Conservation (phyloP, 106 monocot genomes). For the Cymbidium sinense region DNA sequence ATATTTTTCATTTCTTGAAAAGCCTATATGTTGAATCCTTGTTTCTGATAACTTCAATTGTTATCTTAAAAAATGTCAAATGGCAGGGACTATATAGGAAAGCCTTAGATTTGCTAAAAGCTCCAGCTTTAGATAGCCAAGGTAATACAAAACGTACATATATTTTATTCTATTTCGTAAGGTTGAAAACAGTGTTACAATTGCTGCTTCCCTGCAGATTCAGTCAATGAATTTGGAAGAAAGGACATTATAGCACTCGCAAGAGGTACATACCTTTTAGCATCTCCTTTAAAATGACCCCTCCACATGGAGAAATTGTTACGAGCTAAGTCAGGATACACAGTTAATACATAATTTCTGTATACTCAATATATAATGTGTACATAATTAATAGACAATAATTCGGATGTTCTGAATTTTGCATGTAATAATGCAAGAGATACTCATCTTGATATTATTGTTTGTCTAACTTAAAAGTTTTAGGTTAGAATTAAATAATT, state of each 20-base stretch:
- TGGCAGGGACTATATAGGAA: slow-evolving; percentile 71
- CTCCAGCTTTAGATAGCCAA: slow-evolving; percentile 56
- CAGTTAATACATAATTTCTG: too few relatives aligned
- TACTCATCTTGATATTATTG: too few relatives aligned
- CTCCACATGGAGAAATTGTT: too few relatives aligned
- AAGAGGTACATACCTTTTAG: slow-evolving; percentile 53
- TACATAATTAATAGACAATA: too few relatives aligned
- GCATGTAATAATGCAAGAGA: background rate
- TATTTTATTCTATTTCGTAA: background rate
- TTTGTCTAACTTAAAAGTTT: too few relatives aligned
- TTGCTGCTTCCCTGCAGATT: slow-evolving; percentile 23
- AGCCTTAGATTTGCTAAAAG: slow-evolving; percentile 76
- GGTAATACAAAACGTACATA: slow-evolving; percentile 27
- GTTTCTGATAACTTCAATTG: background rate
- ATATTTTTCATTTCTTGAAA: too few relatives aligned
- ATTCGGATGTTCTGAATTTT: too few relatives aligned
- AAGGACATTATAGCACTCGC: slow-evolving; percentile 67
- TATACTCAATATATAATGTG: too few relatives aligned
- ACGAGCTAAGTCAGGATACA: too few relatives aligned
- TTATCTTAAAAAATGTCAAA: background rate
- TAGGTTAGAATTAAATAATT: too few relatives aligned
- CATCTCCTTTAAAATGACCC: background rate
- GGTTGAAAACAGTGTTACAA: background rate
- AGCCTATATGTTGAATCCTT: background rate
- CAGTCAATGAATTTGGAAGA: slow-evolving; percentile 17